Conservation (phyloP, 768 basidiomycete species). For the Rubroboletus satanas region DNA sequence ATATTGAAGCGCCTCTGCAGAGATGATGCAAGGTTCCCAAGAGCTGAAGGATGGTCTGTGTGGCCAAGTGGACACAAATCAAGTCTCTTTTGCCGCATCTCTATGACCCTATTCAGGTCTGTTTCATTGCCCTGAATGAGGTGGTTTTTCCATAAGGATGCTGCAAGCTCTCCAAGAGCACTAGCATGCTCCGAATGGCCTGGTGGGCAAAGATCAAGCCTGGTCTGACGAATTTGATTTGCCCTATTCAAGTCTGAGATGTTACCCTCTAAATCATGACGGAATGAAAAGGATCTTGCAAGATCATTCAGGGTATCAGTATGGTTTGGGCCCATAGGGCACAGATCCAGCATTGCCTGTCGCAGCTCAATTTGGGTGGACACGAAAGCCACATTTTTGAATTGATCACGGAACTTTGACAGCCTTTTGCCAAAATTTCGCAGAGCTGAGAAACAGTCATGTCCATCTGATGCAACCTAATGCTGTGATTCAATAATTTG, state of each 20-base stretch:
- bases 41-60: no score
- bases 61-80: no score
- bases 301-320: neutral
- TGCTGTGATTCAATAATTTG: neutral
- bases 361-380: neutral
- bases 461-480: neutral
- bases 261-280: neutral
- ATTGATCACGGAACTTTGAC: neutral
- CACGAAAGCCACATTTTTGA: neutral
- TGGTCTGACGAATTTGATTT: accelerated
- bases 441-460: neutral
- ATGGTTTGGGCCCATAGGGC: neutral
- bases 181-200: neutral
- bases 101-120: neutral
- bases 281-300: neutral
- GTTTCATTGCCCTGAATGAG: neutral
- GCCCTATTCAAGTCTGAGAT: neutral
- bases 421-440: neutral
- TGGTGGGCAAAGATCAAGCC: neutral
- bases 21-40: no score
- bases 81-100: neutral
- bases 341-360: neutral
- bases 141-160: neutral
- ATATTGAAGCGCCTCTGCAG: no score
- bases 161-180: neutral